Conservation (phyloP, 2,329 filamentous ascomycete species). For the Sarocladium oryzae region DNA sequence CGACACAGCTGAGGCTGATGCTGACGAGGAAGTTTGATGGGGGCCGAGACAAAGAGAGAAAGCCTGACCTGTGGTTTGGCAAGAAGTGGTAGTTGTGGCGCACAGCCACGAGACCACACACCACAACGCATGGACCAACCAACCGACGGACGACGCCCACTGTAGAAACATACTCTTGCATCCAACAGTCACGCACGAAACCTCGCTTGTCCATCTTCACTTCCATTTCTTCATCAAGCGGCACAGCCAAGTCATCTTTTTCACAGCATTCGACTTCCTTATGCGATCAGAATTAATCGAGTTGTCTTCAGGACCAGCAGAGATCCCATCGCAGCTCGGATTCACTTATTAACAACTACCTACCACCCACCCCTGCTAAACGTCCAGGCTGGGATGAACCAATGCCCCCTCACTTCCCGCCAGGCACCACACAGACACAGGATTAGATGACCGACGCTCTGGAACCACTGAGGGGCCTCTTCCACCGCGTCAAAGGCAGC, state of each 20-base stretch:
- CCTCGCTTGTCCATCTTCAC: too few species aligned
- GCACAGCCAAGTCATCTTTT: too few species aligned
- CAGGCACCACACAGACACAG: not conserved
- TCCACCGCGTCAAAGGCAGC: slow-evolving; percentile 18
- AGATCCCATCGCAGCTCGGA: too few species aligned
- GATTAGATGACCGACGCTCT: slow-evolving; percentile 16
- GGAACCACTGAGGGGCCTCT: slow-evolving; percentile 17
- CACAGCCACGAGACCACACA: slow-evolving; percentile 5
- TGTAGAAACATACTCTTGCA: not conserved
- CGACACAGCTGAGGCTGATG: slow-evolving; percentile 3
- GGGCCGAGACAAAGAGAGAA: too few species aligned
- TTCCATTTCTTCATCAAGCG: too few species aligned
- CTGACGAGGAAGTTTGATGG: not conserved
- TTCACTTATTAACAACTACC: too few species aligned
- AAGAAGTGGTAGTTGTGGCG: not conserved
- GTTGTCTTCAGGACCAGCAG: too few species aligned
- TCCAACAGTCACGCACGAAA: not conserved
- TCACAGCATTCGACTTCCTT: too few species aligned
- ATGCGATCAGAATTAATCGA: too few species aligned
- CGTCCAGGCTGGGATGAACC: not conserved
- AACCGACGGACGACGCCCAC: not conserved
- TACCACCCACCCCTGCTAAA: too few species aligned
- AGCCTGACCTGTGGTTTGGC: too few species aligned
- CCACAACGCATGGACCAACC: not conserved
- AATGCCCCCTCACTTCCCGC: not conserved